Conservation (phyloP, 208 protist genomes). For the Histomonas meleagridis region DNA sequence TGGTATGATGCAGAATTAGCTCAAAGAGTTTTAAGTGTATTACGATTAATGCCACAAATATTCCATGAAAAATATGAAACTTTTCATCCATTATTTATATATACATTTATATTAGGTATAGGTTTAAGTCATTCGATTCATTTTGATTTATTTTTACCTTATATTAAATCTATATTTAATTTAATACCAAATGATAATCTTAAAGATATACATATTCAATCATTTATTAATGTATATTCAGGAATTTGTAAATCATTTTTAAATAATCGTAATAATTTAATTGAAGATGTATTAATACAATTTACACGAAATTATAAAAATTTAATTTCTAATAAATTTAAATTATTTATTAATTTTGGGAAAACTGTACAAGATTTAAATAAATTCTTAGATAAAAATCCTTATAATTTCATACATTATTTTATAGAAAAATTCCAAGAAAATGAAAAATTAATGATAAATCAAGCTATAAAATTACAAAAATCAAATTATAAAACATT, state of each 20-base stretch:
- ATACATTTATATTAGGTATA: background rate
- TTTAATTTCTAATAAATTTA: too few species aligned
- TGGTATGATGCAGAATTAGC: background rate
- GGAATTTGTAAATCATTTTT: background rate
- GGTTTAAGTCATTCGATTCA: background rate
- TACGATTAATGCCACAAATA: background rate
- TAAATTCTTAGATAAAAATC: too few species aligned
- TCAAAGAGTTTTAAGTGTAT: background rate
- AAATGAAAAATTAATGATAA: too few species aligned
- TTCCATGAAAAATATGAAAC: background rate
- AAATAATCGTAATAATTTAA: too few species aligned
- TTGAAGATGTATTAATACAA: too few species aligned
- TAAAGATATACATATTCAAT: background rate
- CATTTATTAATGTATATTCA: background rate
- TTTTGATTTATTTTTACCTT: background rate
- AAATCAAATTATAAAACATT: too few species aligned
- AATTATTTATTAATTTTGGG: too few species aligned
- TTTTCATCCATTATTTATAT: background rate
- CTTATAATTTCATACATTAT: too few species aligned
- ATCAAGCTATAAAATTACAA: too few species aligned
- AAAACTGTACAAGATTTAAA: too few species aligned
- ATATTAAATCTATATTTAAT: background rate
- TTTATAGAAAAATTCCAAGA: too few species aligned
- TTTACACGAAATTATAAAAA: too few species aligned
- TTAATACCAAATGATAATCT: background rate